Percentiles rank a stretch among this genome's conserved stretches.
Evolutionary conservation across 345 rosid genomes (phyloP).

Genomic region (Toxicodendron radicans): DNA sequence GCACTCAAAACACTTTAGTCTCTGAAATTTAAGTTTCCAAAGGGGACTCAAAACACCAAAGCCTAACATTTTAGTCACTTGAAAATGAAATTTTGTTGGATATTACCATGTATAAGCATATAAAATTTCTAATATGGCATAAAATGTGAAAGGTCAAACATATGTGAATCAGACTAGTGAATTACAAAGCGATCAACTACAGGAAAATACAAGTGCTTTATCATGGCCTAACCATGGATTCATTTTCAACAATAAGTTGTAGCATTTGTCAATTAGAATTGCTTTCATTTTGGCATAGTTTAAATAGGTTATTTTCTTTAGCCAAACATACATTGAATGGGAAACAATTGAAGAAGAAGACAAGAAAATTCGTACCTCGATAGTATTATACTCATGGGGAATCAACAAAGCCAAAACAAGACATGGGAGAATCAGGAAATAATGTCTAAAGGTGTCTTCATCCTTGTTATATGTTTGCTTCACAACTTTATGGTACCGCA

Average conservation of each 20-base stretch:
- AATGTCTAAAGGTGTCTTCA: constrained; percentile 38
- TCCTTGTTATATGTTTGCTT: constrained; percentile 38
- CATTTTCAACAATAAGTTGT: background rate
- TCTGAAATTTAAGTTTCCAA: background rate
- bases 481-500: constrained; percentile 47
- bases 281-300: background rate
- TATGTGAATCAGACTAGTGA: background rate
- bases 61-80: background rate
- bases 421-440: constrained; percentile 25
- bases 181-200: background rate
- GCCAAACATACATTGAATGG: constrained; percentile 6
- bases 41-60: background rate
- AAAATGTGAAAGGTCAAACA: background rate
- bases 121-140: background rate
- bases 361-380: constrained; percentile 28
- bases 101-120: background rate
- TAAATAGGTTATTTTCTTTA: background rate
- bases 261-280: background rate
- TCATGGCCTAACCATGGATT: background rate
- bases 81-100: background rate
- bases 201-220: background rate
- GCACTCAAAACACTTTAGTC: background rate
- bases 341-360: constrained; percentile 2
- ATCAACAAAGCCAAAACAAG: constrained; percentile 35
- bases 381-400: constrained; percentile 18